Base-by-base conservation (phyloP, 257 asterid genomes). In the Euphrasia confusa region DNA sequence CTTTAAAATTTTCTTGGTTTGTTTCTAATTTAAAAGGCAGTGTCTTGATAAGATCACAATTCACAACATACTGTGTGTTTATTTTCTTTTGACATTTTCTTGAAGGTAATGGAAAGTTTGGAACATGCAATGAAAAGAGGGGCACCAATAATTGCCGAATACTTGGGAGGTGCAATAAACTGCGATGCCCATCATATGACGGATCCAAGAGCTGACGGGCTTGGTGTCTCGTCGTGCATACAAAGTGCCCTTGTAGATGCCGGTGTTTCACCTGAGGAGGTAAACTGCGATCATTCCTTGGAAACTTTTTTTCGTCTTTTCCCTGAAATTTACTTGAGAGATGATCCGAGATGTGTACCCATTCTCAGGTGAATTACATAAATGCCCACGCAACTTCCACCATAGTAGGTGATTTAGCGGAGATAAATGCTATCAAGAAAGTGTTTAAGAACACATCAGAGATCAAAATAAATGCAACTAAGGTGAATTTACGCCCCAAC, bases 131-230 rank as follows among this genome's bases (percentile, higher is more conserved):
- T 83, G 93, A 87, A 85, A 74, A 79, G 97, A 58, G 92, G 77
- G 70, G 97, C 93, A 1, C 96, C 95, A 9, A 87, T 90, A 60
- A 80, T 90, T 71, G 97, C 97, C 1, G 97, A 90, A 69, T 90
- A 90, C 77, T 71, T 90, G 76, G 97, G 97, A 60, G 97, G 96
- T 53, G 97, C 97, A 18, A 85, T 90, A 60, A 90, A 83, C 71
- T 90, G 97, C 67, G 97, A 90, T 80, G 97, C 97, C 47, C 67
- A 85, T 87, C 97, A 90, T 74, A 87, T 90, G 97, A 90, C 97
- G 5, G 96, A 90, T 66, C 97, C 97, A 6, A 86, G 97, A 73
- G 71, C 95, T 60, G 97, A 90, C 73, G 97, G 97, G 30, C 96
- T 90, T 64, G 96, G 97, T 65, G 97, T 90, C 50, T 90, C 97